Conservation (phyloP, 1,139 yeast species). For the Suzukiozyma palmioleophila region DNA sequence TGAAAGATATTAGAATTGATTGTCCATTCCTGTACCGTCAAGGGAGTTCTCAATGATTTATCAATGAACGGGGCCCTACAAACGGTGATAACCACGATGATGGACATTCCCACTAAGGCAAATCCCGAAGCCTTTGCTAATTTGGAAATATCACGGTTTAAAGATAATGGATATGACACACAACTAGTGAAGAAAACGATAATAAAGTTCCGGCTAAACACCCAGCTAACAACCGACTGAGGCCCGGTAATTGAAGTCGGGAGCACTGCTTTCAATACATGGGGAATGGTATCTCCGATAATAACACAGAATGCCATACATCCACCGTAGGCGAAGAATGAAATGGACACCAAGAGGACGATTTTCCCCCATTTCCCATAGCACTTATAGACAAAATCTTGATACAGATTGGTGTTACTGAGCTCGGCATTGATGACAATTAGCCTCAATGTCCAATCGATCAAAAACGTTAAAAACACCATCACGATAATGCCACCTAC, state of each 20-base stretch:
- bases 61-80: constrained; percentile 66
- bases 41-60: constrained; percentile 40
- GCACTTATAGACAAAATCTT: constrained; percentile 78
- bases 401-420: constrained; percentile 74
- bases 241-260: constrained; percentile 41
- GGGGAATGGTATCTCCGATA: constrained; percentile 93
- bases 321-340: constrained; percentile 91
- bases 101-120: constrained; percentile 79
- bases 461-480: constrained; percentile 56
- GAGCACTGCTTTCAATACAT: constrained; percentile 68
- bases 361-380: constrained; percentile 73
- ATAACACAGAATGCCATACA: constrained; percentile 91
- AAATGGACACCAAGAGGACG: constrained; percentile 68
- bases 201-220: constrained; percentile 63
- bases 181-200: constrained; percentile 66
- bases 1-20: constrained; percentile 70
- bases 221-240: constrained; percentile 38
- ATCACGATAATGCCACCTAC: constrained; percentile 67
- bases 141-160: constrained; percentile 77
- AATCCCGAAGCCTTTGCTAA: constrained; percentile 85
- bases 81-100: constrained; percentile 72
- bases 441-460: constrained; percentile 81
- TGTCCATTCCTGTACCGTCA: constrained; percentile 47
- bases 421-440: constrained; percentile 82
- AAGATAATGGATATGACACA: constrained; percentile 78